These are phyloP conservation scores for Omphalea diandra DNA, from an alignment of 441 rosid species.

Conservation along the genomic window DNA sequence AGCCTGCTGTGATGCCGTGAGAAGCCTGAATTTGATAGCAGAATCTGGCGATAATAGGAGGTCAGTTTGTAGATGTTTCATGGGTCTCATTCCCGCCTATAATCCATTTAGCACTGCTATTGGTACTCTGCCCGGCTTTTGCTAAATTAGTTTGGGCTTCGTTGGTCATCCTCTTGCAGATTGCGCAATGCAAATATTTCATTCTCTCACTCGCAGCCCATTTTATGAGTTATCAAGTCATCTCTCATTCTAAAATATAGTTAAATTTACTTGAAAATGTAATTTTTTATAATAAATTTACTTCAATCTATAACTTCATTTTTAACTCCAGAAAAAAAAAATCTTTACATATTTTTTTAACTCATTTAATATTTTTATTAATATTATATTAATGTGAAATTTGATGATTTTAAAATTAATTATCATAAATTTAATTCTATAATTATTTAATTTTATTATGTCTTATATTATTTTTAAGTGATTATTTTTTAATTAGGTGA, in stretches of 20 bases:
- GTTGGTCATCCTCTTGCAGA: constrained; percentile 58
- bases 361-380: too few relatives aligned
- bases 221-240: background rate
- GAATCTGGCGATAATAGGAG: constrained; percentile 36
- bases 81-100: constrained; percentile 47
- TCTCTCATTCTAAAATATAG: background rate
- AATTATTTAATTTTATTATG: too few relatives aligned
- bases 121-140: constrained; percentile 74
- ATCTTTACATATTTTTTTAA: too few relatives aligned
- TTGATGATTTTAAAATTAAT: too few relatives aligned
- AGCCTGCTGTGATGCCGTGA: constrained; percentile 68
- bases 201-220: background rate
- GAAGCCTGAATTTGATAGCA: constrained; percentile 39
- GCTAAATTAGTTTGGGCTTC: constrained; percentile 69
- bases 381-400: too few relatives aligned
- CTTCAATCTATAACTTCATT: too few relatives aligned
- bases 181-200: constrained; percentile 43
- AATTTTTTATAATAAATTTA: too few relatives aligned
- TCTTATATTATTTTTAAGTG: too few relatives aligned
- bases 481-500: too few relatives aligned
- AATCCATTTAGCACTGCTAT: constrained; percentile 61
- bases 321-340: too few relatives aligned
- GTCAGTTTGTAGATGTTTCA: constrained; percentile 56
- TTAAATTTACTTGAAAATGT: background rate
- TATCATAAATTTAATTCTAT: too few relatives aligned